Conservation (phyloP, 805 yeast species). For the Brettanomyces nanus region DNA sequence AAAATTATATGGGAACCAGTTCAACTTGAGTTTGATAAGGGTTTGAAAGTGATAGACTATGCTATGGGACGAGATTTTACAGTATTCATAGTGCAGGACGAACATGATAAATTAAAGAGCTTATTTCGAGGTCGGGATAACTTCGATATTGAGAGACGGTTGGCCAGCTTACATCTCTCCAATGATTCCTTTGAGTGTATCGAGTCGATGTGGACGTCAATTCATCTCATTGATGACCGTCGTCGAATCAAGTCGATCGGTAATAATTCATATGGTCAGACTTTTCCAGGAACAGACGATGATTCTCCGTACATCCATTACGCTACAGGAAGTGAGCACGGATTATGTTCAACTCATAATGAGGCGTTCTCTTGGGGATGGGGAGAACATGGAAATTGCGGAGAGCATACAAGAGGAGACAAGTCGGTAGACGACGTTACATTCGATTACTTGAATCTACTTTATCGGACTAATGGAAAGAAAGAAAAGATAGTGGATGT, state of each 20-base stretch:
- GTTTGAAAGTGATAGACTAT: constrained; percentile 9
- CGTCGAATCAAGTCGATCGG: constrained; percentile 45
- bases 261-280: constrained; percentile 71
- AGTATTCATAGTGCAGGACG: constrained; percentile 13
- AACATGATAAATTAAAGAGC: neutral
- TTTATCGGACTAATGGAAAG: neutral
- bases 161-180: neutral
- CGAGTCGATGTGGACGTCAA: constrained; percentile 72
- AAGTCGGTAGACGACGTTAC: constrained; percentile 24
- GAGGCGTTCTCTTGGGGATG: constrained; percentile 83
- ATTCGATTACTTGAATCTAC: constrained; percentile 23
- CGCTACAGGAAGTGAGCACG: constrained; percentile 84
- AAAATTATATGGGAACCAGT: constrained; percentile 21
- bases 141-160: neutral
- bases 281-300: constrained; percentile 20
- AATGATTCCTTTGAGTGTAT: constrained; percentile 16
- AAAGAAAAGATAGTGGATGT: constrained; percentile 26
- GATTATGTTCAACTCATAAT: constrained; percentile 32
- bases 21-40: constrained; percentile 3
- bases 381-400: constrained; percentile 99
- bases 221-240: constrained; percentile 37
- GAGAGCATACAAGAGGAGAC: constrained; percentile 24
- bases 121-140: constrained; percentile 3
- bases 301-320: neutral
- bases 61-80: constrained; percentile 57